Conservation (phyloP, 495 filamentous ascomycete genomes). For the Penicillium dipodomyicola region DNA sequence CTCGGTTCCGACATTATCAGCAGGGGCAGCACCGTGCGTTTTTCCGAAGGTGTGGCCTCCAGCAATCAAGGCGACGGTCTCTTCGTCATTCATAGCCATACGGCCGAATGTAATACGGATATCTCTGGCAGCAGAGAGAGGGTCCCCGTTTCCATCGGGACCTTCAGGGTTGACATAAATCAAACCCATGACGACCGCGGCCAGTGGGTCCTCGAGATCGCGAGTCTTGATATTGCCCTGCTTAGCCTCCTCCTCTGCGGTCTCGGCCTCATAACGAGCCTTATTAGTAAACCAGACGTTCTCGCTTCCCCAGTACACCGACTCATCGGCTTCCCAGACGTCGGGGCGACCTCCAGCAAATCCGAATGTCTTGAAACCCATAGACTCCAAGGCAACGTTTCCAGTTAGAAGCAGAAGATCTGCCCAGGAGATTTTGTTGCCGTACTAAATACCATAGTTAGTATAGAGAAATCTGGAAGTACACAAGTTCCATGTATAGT, state of each 20-base stretch:
- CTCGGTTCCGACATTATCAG: constrained; percentile 58
- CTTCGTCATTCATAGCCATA: constrained; percentile 78
- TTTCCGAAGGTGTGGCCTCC: constrained; percentile 74
- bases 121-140: constrained; percentile 62
- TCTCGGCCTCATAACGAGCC: constrained; percentile 57
- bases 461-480: background rate
- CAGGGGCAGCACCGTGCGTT: constrained; percentile 65
- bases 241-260: constrained; percentile 44
- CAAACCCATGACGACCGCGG: constrained; percentile 66
- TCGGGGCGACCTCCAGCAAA: constrained; percentile 68
- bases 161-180: constrained; percentile 79
- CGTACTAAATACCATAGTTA: constrained; percentile 43
- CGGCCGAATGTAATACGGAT: constrained; percentile 69
- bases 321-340: constrained; percentile 68
- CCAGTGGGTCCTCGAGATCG: constrained; percentile 61
- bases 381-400: constrained; percentile 71
- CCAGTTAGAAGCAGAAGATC: constrained; percentile 66
- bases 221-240: constrained; percentile 56
- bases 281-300: constrained; percentile 66
- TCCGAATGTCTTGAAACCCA: constrained; percentile 71
- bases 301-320: constrained; percentile 73
- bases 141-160: constrained; percentile 66
- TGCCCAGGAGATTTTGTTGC: constrained; percentile 75
- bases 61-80: constrained; percentile 72
- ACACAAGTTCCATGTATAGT: background rate